These are phyloP conservation scores for Lablab purpureus DNA, from an alignment of 306 rosid species.

Conservation along the genomic window DNA sequence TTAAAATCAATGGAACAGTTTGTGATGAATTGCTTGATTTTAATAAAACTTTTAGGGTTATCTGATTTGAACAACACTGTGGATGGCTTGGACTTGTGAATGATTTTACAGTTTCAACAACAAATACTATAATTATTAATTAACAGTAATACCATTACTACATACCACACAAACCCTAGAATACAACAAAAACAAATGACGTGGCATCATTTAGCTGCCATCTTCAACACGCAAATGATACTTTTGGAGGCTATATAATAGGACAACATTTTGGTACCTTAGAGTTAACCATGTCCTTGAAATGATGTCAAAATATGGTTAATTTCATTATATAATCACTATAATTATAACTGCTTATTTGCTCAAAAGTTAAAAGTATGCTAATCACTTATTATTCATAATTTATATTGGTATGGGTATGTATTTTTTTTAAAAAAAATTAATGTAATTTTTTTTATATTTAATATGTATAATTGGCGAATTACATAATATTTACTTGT, in stretches of 20 bases:
- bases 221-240: slow-evolving; percentile 55
- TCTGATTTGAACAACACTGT: neutral
- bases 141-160: neutral
- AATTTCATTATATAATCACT: neutral
- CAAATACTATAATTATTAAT: neutral
- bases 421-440: no score
- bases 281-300: slow-evolving; percentile 10
- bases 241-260: slow-evolving; percentile 29
- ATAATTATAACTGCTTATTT: no score
- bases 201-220: slow-evolving; percentile 28
- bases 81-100: slow-evolving; percentile 8
- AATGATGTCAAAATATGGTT: slow-evolving; percentile 28
- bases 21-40: slow-evolving; percentile 12
- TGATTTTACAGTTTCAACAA: slow-evolving; percentile 10
- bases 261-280: slow-evolving; percentile 32
- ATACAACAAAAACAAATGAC: slow-evolving; percentile 38
- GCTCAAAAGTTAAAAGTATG: no score
- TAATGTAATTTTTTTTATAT: no score
- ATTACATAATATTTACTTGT: no score
- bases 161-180: neutral
- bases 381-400: no score
- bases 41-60: slow-evolving; percentile 2
- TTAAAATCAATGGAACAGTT: neutral
- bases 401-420: no score
- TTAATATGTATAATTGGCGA: no score